A percentile compares a stretch with the other conserved stretches of the same genome.
phyloP scores from a whole-genome alignment of 768 basidiomycete genomes.

The Cyathus striatus region DNA sequence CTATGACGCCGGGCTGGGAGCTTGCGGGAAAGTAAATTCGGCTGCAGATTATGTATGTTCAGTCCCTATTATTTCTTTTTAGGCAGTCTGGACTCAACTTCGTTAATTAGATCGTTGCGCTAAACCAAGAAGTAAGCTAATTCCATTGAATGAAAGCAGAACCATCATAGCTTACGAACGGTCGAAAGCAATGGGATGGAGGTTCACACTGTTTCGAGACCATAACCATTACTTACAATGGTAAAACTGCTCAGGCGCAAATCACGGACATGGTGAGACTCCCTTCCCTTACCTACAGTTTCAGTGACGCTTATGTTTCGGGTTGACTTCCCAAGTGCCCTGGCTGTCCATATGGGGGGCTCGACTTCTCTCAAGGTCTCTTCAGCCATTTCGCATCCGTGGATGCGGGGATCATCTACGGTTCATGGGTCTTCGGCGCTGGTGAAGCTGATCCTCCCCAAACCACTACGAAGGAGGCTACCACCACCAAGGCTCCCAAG shows the following conservation, averaged over 20 bases:
- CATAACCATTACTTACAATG: constrained; percentile 48
- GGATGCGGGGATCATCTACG: constrained; percentile 37
- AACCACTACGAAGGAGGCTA: neutral
- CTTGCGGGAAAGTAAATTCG: constrained; percentile 38
- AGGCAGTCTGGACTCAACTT: no score
- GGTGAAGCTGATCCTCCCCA: neutral
- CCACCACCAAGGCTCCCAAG: neutral
- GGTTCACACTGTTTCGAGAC: constrained; percentile 39
- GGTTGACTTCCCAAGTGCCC: neutral
- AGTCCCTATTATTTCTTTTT: neutral
- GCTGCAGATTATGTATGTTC: constrained; percentile 36
- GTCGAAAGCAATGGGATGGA: constrained; percentile 18
- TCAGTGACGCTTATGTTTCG: no score
- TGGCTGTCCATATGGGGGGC: neutral
- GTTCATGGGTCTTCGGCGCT: constrained; percentile 10
- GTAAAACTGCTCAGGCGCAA: constrained; percentile 41
- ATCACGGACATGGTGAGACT: constrained; percentile 53
- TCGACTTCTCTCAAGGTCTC: constrained; percentile 42
- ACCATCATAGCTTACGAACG: no score
- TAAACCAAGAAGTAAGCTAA: neutral
- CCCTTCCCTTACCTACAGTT: no score
- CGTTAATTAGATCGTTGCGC: neutral
- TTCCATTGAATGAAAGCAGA: no score
- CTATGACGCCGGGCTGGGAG: constrained; percentile 32
- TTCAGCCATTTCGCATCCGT: constrained; percentile 40